phyloP scores from a whole-genome alignment of 2,329 filamentous ascomycete species.

The Clonostachys solani region DNA sequence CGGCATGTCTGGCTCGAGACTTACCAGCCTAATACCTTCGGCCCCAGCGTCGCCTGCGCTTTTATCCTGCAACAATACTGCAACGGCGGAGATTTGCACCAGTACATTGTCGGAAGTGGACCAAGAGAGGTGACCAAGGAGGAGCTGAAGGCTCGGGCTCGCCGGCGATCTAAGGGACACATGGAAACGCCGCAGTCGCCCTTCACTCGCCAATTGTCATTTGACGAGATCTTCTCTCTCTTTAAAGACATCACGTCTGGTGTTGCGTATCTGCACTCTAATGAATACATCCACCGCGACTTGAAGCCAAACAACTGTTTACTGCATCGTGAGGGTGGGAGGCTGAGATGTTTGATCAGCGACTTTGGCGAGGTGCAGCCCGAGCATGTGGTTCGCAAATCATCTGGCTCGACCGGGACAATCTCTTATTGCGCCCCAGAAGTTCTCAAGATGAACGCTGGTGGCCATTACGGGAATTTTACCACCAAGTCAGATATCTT shows the following conservation, averaged over 20 bases:
- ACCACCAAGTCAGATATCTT: slow-evolving; percentile 98
- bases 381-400: slow-evolving; percentile 76
- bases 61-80: slow-evolving; percentile 99
- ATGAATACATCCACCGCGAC: slow-evolving; percentile 94
- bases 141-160: slow-evolving; percentile 81
- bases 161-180: slow-evolving; percentile 76
- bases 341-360: slow-evolving; percentile 80
- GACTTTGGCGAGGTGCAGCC: slow-evolving; percentile 97
- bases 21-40: slow-evolving; percentile 77
- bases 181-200: slow-evolving; percentile 55
- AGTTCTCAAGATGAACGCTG: slow-evolving; percentile 64
- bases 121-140: slow-evolving; percentile 68
- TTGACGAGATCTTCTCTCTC: slow-evolving; percentile 94
- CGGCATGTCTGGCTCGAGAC: slow-evolving; percentile 97
- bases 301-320: slow-evolving; percentile 96
- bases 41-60: slow-evolving; percentile 86
- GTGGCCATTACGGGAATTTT: slow-evolving; percentile 83
- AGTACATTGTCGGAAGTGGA: slow-evolving; percentile 72
- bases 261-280: slow-evolving; percentile 80
- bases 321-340: slow-evolving; percentile 69
- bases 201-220: slow-evolving; percentile 44
- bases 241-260: slow-evolving; percentile 95
- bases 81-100: slow-evolving; percentile 85
- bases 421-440: slow-evolving; percentile 98
- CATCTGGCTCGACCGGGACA: slow-evolving; percentile 89